These are phyloP conservation scores for Candida pseudoviswanathii DNA, from an alignment of 1,139 yeast species.

Conservation along the genomic window DNA sequence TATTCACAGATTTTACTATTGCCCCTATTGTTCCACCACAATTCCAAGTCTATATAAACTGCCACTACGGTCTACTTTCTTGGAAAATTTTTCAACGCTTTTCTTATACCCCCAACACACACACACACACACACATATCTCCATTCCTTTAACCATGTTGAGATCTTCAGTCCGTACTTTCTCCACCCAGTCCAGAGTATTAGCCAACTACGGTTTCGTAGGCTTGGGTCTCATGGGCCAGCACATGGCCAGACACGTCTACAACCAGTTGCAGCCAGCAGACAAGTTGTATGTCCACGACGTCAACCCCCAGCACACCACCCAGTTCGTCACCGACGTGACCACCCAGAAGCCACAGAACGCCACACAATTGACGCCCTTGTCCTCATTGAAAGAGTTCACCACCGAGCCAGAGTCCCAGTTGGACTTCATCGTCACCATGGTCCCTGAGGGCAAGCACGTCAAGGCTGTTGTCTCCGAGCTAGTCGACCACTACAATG, in stretches of 20 bases:
- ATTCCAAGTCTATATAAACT: background rate
- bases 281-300: conserved; percentile 52
- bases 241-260: conserved; percentile 59
- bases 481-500: conserved; percentile 34
- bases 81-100: background rate
- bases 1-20: background rate
- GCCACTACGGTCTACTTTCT: background rate
- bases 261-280: conserved; percentile 38
- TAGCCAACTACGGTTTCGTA: conserved; percentile 50
- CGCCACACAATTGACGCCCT: conserved; percentile 22
- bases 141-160: conserved; percentile 4
- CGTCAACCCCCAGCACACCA: conserved; percentile 34
- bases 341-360: conserved; percentile 27
- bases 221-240: conserved; percentile 66
- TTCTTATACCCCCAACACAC: no score
- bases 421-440: conserved; percentile 49
- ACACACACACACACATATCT: background rate
- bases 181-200: conserved; percentile 19
- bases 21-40: no score
- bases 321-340: conserved; percentile 29
- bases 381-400: conserved; percentile 29
- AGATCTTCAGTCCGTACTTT: conserved; percentile 22
- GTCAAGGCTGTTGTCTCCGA: conserved; percentile 48
- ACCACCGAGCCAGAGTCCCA: conserved; percentile 41
- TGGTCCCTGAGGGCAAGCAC: conserved; percentile 64